Evolutionary conservation across 2,329 filamentous ascomycete genomes (phyloP).

Genomic region (Monosporascus sp.): DNA sequence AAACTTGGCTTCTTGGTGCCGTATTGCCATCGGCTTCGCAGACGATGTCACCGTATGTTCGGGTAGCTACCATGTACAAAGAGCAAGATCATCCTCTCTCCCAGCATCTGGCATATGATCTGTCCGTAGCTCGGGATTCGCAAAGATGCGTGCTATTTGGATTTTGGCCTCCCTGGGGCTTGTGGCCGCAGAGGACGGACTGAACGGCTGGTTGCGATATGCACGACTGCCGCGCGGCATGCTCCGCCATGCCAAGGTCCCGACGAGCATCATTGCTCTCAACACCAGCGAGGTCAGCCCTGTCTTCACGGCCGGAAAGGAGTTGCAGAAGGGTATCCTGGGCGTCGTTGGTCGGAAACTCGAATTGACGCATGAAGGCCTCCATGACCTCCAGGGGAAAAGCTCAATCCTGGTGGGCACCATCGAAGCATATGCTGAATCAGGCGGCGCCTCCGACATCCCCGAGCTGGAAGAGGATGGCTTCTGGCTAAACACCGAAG

Average conservation of each 20-base stretch:
- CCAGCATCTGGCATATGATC: neutral
- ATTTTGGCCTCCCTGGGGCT: constrained; percentile 27
- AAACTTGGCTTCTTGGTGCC: constrained; percentile 10
- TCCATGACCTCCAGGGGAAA: constrained; percentile 10
- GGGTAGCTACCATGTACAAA: constrained; percentile 12
- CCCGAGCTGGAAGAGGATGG: constrained; percentile 49
- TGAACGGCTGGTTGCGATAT: constrained; percentile 60
- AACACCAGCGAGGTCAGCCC: constrained; percentile 50
- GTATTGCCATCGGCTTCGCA: constrained; percentile 2
- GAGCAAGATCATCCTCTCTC: constrained; percentile 1
- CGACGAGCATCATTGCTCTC: constrained; percentile 44
- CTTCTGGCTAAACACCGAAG: constrained; percentile 51
- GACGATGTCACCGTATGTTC: constrained; percentile 2
- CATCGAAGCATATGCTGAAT: constrained; percentile 33
- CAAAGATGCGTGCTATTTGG: constrained; percentile 23
- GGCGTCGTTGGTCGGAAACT: constrained; percentile 50
- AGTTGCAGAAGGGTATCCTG: constrained; percentile 51
- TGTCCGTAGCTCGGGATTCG: neutral
- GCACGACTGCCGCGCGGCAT: constrained; percentile 40
- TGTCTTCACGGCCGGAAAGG: constrained; percentile 52
- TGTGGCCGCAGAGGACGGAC: constrained; percentile 52
- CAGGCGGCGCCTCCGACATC: constrained; percentile 27
- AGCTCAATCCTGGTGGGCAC: constrained; percentile 44
- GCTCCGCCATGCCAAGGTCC: constrained; percentile 33
- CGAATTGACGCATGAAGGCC: constrained; percentile 17